phyloP scores from a whole-genome alignment of 192 early-diverging fungal species.

The Linnemannia zychae region DNA sequence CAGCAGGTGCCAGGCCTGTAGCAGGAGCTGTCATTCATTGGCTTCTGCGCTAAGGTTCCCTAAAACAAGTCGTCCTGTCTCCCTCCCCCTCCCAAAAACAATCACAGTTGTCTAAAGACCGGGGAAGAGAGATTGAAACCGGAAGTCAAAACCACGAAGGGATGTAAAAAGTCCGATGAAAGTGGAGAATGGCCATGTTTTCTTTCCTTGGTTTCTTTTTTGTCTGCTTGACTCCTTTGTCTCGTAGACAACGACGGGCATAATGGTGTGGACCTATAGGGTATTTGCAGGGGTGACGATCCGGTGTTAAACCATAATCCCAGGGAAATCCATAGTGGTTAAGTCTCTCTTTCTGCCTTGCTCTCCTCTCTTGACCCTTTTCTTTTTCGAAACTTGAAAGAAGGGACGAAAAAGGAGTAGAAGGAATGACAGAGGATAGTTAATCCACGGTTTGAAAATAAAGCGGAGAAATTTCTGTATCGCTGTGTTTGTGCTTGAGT shows the following conservation, averaged over 20 bases:
- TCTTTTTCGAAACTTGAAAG: not conserved
- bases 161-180: not conserved
- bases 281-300: not conserved
- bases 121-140: not conserved
- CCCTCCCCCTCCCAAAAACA: not conserved
- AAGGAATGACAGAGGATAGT: not conserved
- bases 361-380: not conserved
- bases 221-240: not conserved
- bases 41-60: not conserved
- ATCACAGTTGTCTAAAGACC: not conserved
- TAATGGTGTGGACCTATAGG: not conserved
- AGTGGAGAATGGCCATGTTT: not conserved
- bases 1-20: not conserved
- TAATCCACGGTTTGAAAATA: not conserved
- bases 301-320: slow-evolving; percentile 1
- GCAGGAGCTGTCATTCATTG: not conserved
- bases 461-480: not conserved
- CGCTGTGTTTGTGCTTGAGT: not conserved
- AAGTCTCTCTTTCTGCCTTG: not conserved
- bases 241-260: not conserved
- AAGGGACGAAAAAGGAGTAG: not conserved
- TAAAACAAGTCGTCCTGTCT: not conserved
- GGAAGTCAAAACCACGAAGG: not conserved
- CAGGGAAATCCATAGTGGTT: not conserved
- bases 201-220: not conserved